Conservation (phyloP, 768 basidiomycete species). For the Hypholoma sublateritium region DNA sequence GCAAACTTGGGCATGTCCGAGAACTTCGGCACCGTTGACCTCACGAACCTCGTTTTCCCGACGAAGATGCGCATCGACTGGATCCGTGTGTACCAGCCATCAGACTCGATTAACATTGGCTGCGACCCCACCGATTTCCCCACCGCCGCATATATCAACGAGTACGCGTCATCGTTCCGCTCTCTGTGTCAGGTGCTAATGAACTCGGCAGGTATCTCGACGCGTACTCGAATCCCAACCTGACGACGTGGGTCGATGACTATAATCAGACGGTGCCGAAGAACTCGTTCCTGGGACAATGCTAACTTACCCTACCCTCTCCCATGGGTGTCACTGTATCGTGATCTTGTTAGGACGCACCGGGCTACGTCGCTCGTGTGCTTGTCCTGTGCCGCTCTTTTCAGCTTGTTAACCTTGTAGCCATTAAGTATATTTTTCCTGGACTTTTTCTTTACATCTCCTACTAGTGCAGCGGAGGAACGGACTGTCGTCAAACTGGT, state of each 20-base stretch:
- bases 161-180: conserved; percentile 35
- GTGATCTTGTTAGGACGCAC: background rate
- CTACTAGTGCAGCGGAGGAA: no score
- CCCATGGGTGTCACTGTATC: background rate
- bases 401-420: no score
- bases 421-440: no score
- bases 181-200: background rate
- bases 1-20: conserved; percentile 82
- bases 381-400: no score
- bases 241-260: conserved; percentile 73
- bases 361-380: no score
- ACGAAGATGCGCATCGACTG: conserved; percentile 78
- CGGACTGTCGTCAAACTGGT: conserved; percentile 2
- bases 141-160: conserved; percentile 78
- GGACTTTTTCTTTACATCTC: background rate
- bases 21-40: conserved; percentile 74
- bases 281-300: conserved; percentile 59
- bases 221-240: conserved; percentile 81
- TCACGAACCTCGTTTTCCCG: conserved; percentile 71
- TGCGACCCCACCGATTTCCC: conserved; percentile 82
- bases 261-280: conserved; percentile 70
- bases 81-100: conserved; percentile 87
- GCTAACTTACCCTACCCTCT: conserved; percentile 34
- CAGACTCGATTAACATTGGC: conserved; percentile 69
- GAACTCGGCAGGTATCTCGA: conserved; percentile 43